These are phyloP conservation scores for Chlamydomonas sp. DNA, from an alignment of 139 green algal genomes.

Conservation along the genomic window DNA sequence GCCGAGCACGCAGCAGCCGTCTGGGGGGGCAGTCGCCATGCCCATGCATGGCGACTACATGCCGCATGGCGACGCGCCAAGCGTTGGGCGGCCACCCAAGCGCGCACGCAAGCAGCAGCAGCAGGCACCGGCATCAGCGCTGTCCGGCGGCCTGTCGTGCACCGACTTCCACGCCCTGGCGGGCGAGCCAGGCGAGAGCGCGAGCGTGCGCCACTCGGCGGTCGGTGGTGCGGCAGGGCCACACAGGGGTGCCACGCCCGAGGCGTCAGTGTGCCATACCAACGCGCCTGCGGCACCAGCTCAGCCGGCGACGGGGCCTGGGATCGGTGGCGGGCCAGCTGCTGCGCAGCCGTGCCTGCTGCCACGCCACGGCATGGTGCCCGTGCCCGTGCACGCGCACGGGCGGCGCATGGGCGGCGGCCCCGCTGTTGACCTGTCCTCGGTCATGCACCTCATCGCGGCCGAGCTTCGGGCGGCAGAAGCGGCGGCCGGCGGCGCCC, in stretches of 20 bases:
- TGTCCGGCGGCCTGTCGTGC: not conserved
- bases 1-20: not conserved
- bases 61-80: no score
- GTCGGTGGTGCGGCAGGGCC: no score
- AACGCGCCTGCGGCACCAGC: not conserved
- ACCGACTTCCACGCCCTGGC: not conserved
- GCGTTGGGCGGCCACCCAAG: no score
- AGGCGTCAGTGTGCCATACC: not conserved
- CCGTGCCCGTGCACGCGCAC: not conserved
- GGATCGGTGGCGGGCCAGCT: no score
- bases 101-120: not conserved
- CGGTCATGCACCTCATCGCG: slow-evolving; percentile 7
- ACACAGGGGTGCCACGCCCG: not conserved
- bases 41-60: no score
- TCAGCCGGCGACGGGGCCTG: no score
- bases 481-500: no score
- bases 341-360: not conserved
- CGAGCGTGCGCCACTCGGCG: no score
- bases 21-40: no score
- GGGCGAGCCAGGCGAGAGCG: not conserved
- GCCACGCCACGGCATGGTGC: not conserved
- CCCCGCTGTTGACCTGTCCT: not conserved
- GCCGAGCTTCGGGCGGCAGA: not conserved
- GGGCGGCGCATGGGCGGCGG: no score
- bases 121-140: not conserved